These are phyloP conservation scores for Akanthomyces muscarius DNA, from an alignment of 2,329 filamentous ascomycete species.

Conservation along the genomic window DNA sequence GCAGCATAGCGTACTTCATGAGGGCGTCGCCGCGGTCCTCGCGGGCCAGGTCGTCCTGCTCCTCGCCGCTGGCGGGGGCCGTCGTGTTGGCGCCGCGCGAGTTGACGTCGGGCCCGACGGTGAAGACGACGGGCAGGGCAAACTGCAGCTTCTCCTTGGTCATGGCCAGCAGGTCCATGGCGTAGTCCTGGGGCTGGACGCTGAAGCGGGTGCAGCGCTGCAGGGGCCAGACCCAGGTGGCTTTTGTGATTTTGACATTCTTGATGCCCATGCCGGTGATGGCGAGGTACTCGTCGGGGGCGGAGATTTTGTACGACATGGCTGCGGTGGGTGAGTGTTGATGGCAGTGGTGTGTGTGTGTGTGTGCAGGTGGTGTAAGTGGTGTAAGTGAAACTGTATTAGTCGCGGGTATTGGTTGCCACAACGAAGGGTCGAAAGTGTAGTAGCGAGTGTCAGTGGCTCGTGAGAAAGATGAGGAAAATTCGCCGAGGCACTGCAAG, in stretches of 20 bases:
- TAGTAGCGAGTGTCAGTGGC: neutral
- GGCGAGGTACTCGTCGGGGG: constrained; percentile 81
- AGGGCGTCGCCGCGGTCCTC: constrained; percentile 60
- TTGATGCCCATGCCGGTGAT: constrained; percentile 75
- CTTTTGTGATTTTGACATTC: constrained; percentile 74
- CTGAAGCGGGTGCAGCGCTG: constrained; percentile 61
- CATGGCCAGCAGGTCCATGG: constrained; percentile 81
- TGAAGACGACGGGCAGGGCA: constrained; percentile 77
- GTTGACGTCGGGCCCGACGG: constrained; percentile 75
- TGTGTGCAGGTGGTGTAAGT: neutral
- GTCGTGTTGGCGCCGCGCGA: constrained; percentile 44
- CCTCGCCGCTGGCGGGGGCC: constrained; percentile 20
- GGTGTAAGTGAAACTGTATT: neutral
- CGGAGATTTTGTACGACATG: constrained; percentile 65
- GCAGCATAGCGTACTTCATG: constrained; percentile 76
- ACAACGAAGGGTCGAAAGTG: neutral
- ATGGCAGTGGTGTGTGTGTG: neutral
- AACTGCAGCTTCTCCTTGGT: constrained; percentile 85
- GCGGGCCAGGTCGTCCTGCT: constrained; percentile 27
- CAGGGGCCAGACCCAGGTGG: constrained; percentile 66
- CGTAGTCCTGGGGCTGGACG: constrained; percentile 76
- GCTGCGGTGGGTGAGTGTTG: constrained; percentile 27
- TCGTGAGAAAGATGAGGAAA: neutral
- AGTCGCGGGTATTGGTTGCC: constrained; percentile 5
- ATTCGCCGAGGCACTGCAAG: neutral